Base-by-base conservation (phyloP, 345 rosid species). In the Ailanthus altissimus region DNA sequence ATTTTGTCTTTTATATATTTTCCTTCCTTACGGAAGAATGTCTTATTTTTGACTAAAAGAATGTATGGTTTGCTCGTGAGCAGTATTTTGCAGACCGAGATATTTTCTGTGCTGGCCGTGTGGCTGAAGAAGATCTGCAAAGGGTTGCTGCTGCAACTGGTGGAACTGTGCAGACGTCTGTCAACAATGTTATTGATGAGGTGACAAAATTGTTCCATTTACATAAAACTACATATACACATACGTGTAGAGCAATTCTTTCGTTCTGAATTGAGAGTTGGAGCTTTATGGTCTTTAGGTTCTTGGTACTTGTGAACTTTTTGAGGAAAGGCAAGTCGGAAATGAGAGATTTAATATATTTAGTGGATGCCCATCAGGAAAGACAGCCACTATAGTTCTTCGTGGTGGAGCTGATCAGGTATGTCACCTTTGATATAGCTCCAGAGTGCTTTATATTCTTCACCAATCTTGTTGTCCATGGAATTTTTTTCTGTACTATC, bases 391-490 rank as follows among this genome's bases (percentile, higher is more conserved):
- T 43, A 91, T 97, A 63, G 98, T 97, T 81, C 98, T 97, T 80
- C 99, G 99, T 77, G 99, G 99, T 84, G 99, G 99, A 78, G 99
- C 99, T 75, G 98, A 94, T 88, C 99, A 97, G 98, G 99, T 97
- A 74, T 85, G 76, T 74, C 64, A 45, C 25, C 63, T 81, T 70
- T 70, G 70, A 70, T 63, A 36, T 21, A 53, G 9, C 25, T 18
- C 13, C 3, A 64, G 13, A 61, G 32, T 28, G 23, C 25, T 32
- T 2, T 40, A n/a, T 57, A 21, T 76, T 15, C 70, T 18, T 0
- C 21, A 42, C 32, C 62, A 23, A 13, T 45, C 25, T 3, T 50
- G 49, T 49, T 73, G 23, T 72, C 68, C 5, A 25, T 23, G 16
- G 49, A n/a, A 68, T 58, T 58, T 73, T 56, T 20, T 64, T 77